Conservation (phyloP, 805 yeast species). For the Wickerhamia fluorescens region DNA sequence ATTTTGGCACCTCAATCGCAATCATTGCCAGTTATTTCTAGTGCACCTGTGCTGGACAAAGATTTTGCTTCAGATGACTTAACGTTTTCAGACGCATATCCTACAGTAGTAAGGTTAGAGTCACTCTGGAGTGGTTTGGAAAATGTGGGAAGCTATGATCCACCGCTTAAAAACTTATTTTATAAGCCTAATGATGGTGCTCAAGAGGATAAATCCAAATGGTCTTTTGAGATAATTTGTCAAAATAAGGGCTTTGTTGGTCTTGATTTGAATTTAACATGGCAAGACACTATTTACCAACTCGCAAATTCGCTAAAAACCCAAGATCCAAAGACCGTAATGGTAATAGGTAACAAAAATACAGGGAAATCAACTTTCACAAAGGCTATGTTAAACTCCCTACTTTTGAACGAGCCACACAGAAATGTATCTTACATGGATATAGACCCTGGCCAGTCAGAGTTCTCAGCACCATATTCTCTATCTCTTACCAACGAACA, state of each 20-base stretch:
- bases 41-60: slow-evolving; percentile 31
- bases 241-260: slow-evolving; percentile 19
- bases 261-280: slow-evolving; percentile 9
- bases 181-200: slow-evolving; percentile 7
- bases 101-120: slow-evolving; percentile 30
- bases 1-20: slow-evolving; percentile 27
- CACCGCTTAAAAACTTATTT: slow-evolving; percentile 40
- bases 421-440: slow-evolving; percentile 50
- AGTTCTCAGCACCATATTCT: slow-evolving; percentile 64
- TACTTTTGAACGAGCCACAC: slow-evolving; percentile 19
- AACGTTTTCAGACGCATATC: background rate
- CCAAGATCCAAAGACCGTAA: slow-evolving; percentile 16
- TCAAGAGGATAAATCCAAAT: slow-evolving; percentile 6
- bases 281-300: slow-evolving; percentile 6
- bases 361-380: slow-evolving; percentile 77
- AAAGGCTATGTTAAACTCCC: slow-evolving; percentile 44
- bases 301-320: background rate
- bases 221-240: slow-evolving; percentile 33
- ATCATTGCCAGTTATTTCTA: slow-evolving; percentile 38
- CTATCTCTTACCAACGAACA: slow-evolving; percentile 43
- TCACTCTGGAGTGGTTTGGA: slow-evolving; percentile 40
- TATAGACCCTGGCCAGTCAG: slow-evolving; percentile 87
- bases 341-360: slow-evolving; percentile 61
- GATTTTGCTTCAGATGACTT: background rate
- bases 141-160: slow-evolving; percentile 32